phyloP scores from a whole-genome alignment of 192 early-diverging fungal genomes.

The Glomus cerebriforme region DNA sequence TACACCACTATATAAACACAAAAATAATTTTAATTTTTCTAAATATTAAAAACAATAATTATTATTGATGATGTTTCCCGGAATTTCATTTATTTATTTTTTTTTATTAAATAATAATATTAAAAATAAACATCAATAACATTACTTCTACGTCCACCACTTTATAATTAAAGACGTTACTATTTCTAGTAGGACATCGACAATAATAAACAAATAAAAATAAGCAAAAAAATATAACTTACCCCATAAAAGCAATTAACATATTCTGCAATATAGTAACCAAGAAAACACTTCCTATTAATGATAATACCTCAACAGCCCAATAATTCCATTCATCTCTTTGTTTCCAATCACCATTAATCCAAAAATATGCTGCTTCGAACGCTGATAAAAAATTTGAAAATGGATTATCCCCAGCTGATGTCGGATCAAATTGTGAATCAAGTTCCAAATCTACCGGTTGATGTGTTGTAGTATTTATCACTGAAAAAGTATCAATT shows the following conservation, averaged over 20 bases:
- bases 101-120: too few relatives aligned
- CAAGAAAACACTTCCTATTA: neutral
- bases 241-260: neutral
- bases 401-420: neutral
- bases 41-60: neutral
- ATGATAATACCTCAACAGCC: neutral
- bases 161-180: neutral
- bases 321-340: neutral
- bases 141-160: neutral
- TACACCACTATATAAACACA: neutral
- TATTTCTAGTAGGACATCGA: neutral
- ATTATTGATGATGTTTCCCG: too few relatives aligned
- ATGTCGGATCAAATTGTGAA: neutral
- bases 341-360: neutral
- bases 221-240: neutral
- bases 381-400: neutral
- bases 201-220: neutral
- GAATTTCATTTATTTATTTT: too few relatives aligned
- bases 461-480: neutral
- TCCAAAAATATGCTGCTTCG: neutral
- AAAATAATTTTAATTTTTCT: neutral
- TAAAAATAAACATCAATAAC: too few relatives aligned
- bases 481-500: fast-evolving
- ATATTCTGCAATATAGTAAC: neutral
- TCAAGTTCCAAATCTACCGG: neutral